Conservation (phyloP, 176 grass and related monocot species). For the Ananas comosus region DNA sequence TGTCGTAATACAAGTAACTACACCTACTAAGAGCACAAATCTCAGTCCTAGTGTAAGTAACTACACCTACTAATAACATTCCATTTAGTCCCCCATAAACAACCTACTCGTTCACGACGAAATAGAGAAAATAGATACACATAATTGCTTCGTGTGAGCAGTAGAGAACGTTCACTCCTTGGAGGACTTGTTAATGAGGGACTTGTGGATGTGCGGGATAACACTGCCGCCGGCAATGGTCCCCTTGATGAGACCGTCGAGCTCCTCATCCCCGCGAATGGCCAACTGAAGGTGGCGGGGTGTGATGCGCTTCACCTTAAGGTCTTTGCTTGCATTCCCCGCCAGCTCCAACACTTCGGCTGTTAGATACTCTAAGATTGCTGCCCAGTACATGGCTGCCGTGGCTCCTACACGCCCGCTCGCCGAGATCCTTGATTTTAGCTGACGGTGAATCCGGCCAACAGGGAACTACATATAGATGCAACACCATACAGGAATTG, state of each 20-base stretch:
- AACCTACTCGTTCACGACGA: background rate
- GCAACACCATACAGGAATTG: background rate
- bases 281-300: conserved; percentile 68
- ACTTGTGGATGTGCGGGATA: conserved; percentile 51
- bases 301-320: conserved; percentile 69
- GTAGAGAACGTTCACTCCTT: background rate
- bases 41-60: background rate
- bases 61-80: background rate
- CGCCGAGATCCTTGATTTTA: conserved; percentile 54
- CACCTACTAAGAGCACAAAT: background rate
- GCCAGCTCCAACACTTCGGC: conserved; percentile 60
- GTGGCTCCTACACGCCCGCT: conserved; percentile 66
- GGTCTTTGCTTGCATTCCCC: conserved; percentile 70
- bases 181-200: conserved; percentile 2
- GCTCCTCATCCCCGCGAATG: conserved; percentile 58
- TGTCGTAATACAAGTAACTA: background rate
- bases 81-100: background rate
- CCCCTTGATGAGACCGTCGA: conserved; percentile 36
- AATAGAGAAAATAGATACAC: background rate
- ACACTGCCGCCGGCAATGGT: conserved; percentile 62
- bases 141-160: background rate
- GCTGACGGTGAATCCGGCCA: conserved; percentile 48
- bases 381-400: conserved; percentile 51
- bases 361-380: conserved; percentile 64
- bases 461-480: conserved; percentile 33